Evolutionary conservation across 306 rosid genomes (phyloP).

Genomic region (Medicago lupulina): DNA sequence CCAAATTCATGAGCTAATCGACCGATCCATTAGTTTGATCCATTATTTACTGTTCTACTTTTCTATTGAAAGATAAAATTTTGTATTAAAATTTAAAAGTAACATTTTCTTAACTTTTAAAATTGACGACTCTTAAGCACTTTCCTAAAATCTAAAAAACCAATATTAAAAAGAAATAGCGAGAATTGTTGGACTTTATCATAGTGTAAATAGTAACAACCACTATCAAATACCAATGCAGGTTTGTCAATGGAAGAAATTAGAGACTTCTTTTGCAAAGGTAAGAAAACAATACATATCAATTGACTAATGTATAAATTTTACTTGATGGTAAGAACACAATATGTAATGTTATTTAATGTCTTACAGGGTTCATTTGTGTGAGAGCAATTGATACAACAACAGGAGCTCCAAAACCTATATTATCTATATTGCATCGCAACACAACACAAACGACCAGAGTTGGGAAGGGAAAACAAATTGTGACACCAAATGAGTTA

Average conservation of each 20-base stretch:
- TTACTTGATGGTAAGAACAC: neutral
- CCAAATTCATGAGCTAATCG: too few species aligned
- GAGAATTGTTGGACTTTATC: too few species aligned
- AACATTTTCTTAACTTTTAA: too few species aligned
- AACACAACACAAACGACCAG: conserved; percentile 7
- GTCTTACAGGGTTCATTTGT: conserved; percentile 56
- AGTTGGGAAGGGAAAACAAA: conserved; percentile 6
- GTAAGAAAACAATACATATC: conserved; percentile 38
- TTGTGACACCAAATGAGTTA: neutral
- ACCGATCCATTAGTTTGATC: too few species aligned
- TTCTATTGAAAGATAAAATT: too few species aligned
- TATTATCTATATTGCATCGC: conserved; percentile 48
- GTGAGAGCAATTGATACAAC: conserved; percentile 56
- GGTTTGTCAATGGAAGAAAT: conserved; percentile 38
- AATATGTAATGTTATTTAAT: neutral
- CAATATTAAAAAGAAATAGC: too few species aligned
- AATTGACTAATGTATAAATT: neutral
- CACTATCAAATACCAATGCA: conserved; percentile 18
- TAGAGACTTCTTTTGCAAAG: conserved; percentile 44
- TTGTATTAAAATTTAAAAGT: too few species aligned
- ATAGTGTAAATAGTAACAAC: neutral
- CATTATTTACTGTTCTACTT: too few species aligned
- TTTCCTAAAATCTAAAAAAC: too few species aligned
- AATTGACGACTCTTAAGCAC: too few species aligned
- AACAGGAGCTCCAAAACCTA: conserved; percentile 45